phyloP scores from a whole-genome alignment of 331 rosid genomes.

The Malus hybrid region DNA sequence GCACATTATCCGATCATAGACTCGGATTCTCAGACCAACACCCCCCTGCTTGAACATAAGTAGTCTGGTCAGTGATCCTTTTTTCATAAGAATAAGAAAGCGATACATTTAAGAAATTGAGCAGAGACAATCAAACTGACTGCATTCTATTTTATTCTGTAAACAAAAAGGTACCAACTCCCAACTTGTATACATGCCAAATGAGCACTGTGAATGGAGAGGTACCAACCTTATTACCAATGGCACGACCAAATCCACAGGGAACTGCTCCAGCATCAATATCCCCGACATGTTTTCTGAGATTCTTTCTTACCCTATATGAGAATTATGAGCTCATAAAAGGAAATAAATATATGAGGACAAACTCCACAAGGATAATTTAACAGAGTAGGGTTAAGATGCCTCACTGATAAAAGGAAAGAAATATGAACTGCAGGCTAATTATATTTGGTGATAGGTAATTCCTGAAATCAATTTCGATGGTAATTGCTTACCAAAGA shows the following conservation, averaged over 20 bases:
- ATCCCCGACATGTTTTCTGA: conserved; percentile 89
- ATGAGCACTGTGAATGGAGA: conserved; percentile 7
- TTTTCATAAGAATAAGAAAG: no score
- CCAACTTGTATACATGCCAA: neutral
- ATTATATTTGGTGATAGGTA: neutral
- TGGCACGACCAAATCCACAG: conserved; percentile 97
- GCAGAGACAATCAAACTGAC: neutral
- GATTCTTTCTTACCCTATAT: conserved; percentile 84
- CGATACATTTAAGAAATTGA: neutral
- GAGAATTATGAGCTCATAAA: conserved; percentile 28
- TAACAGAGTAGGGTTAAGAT: neutral
- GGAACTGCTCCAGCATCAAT: conserved; percentile 94
- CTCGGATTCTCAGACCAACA: conserved; percentile 95
- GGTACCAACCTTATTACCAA: conserved; percentile 88
- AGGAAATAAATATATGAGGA: conserved; percentile 11
- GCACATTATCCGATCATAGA: conserved; percentile 91
- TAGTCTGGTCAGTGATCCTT: conserved; percentile 14
- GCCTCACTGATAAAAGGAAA: neutral
- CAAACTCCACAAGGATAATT: neutral
- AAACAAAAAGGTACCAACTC: neutral
- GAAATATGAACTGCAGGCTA: conserved; percentile 10
- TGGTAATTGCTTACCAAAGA: conserved; percentile 65
- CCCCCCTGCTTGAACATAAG: conserved; percentile 71
- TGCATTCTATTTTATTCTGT: neutral
- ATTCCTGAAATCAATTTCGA: neutral